Conservation (phyloP, 2,329 filamentous ascomycete species). For the Fusarium goolgardi region DNA sequence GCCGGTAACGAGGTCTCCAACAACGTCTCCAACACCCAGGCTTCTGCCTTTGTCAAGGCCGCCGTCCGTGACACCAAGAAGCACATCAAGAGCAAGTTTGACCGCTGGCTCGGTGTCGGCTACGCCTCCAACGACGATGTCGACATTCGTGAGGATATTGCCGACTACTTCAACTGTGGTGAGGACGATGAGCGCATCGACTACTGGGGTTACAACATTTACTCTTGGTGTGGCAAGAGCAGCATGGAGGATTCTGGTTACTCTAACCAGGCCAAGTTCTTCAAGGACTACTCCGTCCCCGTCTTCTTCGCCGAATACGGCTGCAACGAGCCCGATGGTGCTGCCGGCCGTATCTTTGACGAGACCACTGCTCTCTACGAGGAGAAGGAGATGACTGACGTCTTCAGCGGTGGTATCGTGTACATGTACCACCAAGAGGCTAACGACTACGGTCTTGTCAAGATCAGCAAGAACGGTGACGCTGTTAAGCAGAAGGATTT, state of each 20-base stretch:
- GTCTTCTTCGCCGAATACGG: conserved; percentile 99
- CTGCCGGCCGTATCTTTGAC: conserved; percentile 79
- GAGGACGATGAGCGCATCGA: conserved; percentile 75
- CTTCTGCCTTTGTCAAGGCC: conserved; percentile 96
- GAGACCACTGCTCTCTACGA: conserved; percentile 88
- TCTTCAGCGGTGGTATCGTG: conserved; percentile 96
- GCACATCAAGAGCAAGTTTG: conserved; percentile 85
- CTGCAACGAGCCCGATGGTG: conserved; percentile 77
- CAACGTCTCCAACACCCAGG: conserved; percentile 85
- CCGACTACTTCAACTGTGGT: conserved; percentile 96
- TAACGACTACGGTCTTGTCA: conserved; percentile 88
- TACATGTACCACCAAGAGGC: conserved; percentile 97
- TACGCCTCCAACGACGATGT: conserved; percentile 96
- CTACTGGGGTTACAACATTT: conserved; percentile 99
- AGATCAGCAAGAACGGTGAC: conserved; percentile 63
- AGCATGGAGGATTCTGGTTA: conserved; percentile 82
- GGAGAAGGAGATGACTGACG: conserved; percentile 79
- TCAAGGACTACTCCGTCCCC: conserved; percentile 88
- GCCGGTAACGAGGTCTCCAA: conserved; percentile 98
- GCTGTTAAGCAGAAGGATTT: conserved; percentile 81
- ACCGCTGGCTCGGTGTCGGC: conserved; percentile 86
- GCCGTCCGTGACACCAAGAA: conserved; percentile 95
- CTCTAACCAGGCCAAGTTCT: conserved; percentile 84
- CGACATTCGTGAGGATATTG: conserved; percentile 82
- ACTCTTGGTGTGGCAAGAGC: conserved; percentile 96